Conservation (phyloP, 2,329 filamentous ascomycete genomes). For the Sphaerostilbella broomeana region DNA sequence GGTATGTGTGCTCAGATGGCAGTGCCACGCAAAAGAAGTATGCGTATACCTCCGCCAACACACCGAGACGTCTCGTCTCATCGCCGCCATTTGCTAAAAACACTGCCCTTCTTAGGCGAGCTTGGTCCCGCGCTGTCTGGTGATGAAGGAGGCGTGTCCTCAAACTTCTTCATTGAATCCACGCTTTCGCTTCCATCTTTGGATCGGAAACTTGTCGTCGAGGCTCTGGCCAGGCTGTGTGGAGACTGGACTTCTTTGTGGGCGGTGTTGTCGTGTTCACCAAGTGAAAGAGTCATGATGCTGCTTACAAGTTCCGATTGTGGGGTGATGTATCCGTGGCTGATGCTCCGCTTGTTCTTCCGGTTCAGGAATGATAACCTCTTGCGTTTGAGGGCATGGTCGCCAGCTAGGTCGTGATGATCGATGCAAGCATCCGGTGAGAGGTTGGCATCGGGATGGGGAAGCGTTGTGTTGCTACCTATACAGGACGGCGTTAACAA, state of each 20-base stretch:
- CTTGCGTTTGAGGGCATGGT: constrained; percentile 36
- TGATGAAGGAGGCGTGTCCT: constrained; percentile 32
- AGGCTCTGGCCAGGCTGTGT: constrained; percentile 20
- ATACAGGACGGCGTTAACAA: constrained; percentile 2
- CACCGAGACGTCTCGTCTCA: constrained; percentile 10
- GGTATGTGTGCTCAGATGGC: not conserved
- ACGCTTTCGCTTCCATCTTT: constrained; percentile 37
- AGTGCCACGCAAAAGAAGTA: not conserved
- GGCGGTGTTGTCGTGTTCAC: constrained; percentile 18
- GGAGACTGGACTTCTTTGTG: constrained; percentile 15
- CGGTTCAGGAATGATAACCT: constrained; percentile 42
- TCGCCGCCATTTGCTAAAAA: constrained; percentile 11
- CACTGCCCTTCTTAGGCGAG: constrained; percentile 21
- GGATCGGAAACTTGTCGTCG: constrained; percentile 26
- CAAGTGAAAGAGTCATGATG: constrained; percentile 27
- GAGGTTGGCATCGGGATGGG: constrained; percentile 55
- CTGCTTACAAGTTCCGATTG: constrained; percentile 28
- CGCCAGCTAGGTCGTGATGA: constrained; percentile 44
- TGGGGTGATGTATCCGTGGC: constrained; percentile 38
- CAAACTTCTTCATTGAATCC: constrained; percentile 20
- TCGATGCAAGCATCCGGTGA: constrained; percentile 51
- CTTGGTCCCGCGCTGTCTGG: constrained; percentile 26
- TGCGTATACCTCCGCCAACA: constrained; percentile 6
- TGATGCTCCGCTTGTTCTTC: constrained; percentile 41
- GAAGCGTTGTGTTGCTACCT: constrained; percentile 54